Evolutionary conservation across 2,329 filamentous ascomycete species (phyloP).

Genomic region (Plenodomus lindquistii): DNA sequence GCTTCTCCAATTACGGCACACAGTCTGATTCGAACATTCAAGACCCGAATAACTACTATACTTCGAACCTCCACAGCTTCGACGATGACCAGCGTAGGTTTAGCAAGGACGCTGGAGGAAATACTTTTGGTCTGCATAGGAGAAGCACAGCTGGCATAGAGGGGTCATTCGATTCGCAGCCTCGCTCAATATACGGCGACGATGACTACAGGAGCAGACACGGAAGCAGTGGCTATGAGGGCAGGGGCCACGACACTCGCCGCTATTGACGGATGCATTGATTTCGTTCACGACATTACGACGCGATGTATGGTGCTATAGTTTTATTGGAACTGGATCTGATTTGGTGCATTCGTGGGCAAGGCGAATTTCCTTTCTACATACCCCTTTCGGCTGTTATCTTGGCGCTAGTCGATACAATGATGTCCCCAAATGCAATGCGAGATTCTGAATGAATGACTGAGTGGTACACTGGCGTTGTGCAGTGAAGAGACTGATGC

Average conservation of each 20-base stretch:
- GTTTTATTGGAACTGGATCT: background rate
- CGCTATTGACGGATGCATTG: conserved; percentile 25
- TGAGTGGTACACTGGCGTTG: too few relatives aligned
- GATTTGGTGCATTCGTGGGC: background rate
- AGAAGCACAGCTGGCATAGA: conserved; percentile 31
- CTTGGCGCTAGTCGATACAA: background rate
- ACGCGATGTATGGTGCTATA: background rate
- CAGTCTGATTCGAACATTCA: conserved; percentile 39
- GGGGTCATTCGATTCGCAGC: conserved; percentile 31
- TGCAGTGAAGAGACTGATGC: too few relatives aligned
- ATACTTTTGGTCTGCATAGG: conserved; percentile 30
- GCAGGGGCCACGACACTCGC: conserved; percentile 32
- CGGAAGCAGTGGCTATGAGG: conserved; percentile 33
- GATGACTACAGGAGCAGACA: conserved; percentile 34
- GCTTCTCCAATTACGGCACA: conserved; percentile 39
- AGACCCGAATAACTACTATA: conserved; percentile 37
- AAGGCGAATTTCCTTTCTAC: background rate
- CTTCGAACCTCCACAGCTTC: conserved; percentile 36
- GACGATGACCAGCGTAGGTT: conserved; percentile 38
- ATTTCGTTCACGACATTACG: conserved; percentile 4
- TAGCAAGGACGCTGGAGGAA: conserved; percentile 35
- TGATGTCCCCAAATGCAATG: background rate
- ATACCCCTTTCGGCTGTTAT: conserved; percentile 1
- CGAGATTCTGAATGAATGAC: background rate
- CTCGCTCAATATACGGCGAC: conserved; percentile 36